Percentiles rank a stretch among this genome's conserved stretches.
Evolutionary conservation across 192 early-diverging fungal genomes (phyloP).

Genomic region (Piromyces sp.): DNA sequence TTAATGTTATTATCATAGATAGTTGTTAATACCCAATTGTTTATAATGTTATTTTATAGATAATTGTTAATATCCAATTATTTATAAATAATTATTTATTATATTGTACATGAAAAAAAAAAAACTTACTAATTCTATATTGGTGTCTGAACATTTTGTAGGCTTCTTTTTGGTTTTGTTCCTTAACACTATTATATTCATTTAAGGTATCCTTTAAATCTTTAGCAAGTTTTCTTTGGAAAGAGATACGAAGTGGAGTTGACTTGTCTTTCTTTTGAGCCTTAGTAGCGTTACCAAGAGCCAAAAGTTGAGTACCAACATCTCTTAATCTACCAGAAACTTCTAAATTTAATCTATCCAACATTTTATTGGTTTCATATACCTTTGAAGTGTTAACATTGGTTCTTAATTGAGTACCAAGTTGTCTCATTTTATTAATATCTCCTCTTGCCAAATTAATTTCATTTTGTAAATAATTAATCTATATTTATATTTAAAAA

Average conservation of each 20-base stretch:
- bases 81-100: too few species aligned
- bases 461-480: background rate
- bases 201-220: background rate
- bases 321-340: background rate
- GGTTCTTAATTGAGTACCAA: background rate
- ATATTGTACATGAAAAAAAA: background rate
- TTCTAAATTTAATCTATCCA: background rate
- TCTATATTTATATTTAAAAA: too few species aligned
- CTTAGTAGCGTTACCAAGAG: background rate
- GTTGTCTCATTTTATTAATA: background rate
- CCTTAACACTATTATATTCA: background rate
- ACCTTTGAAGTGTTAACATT: background rate
- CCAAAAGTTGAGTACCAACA: background rate
- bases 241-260: background rate
- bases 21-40: too few species aligned
- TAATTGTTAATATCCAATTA: too few species aligned
- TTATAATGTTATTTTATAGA: too few species aligned
- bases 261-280: background rate
- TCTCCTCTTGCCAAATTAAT: background rate
- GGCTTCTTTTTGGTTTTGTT: background rate
- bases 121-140: background rate
- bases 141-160: background rate
- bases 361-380: background rate
- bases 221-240: background rate
- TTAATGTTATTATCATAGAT: too few species aligned